Base-by-base conservation (phyloP, 2,329 filamentous ascomycete species). In the Neonectria ditissima region DNA sequence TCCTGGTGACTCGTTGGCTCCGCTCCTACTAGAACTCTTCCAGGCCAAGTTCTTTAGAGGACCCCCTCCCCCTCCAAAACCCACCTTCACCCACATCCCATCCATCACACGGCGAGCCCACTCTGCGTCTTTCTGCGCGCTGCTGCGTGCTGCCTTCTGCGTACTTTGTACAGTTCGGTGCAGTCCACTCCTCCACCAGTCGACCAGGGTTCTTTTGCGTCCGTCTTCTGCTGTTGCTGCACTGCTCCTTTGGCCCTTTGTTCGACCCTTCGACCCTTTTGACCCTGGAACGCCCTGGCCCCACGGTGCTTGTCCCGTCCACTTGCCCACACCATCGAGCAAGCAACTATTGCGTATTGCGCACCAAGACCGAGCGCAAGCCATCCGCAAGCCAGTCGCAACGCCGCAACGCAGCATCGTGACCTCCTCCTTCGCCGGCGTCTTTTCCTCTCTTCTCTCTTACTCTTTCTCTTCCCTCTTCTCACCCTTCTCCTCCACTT, bases 321-420 rank as follows among this genome's bases (percentile, higher is more conserved):
- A 41, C 37, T 10, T 10, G n/a, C 5, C 70, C 70, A 69, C 70
- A 63, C 61, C 63, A 67, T 72, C 67, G 60, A 64, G 67, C 26
- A 20, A 48, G 47, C 26, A 20, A 48, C 28, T 30, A 50, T 32
- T 50, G 47, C 28, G 26, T n/a, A 32, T 32, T 32, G 47, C 18
- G 47, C 28, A 30, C 58, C 62, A 48, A 45, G 61, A 30, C 58
- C 62, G 55, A 45, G 61, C 51, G 60, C 67, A 58, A 63, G 63
- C 69, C 65, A 63, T 58, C n/a, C 34, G 37, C 37, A 41, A 41
- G 67, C n/a, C n/a, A n/a, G 69, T 64, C 71, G 71, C 71, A 72
- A 73, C 70, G 64, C 65, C 65, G 70, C 65, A 59, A 72, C 70
- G 66, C 65, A 72, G 69, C 71, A 73, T 73, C 71, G 71, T 73